Evolutionary conservation across 2,329 filamentous ascomycete genomes (phyloP).

Genomic region (Aspergillus sp.): DNA sequence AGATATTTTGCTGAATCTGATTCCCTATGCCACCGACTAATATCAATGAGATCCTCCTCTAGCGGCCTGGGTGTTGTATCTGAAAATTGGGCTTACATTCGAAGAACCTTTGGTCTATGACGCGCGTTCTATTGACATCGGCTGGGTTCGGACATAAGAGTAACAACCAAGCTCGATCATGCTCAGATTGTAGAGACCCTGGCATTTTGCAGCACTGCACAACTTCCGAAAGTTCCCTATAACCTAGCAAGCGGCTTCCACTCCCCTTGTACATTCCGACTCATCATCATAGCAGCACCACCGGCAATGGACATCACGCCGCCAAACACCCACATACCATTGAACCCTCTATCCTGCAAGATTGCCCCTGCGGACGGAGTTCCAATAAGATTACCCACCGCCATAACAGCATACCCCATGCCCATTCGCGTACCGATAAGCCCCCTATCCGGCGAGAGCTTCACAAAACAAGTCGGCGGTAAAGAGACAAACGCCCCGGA

Average conservation of each 20-base stretch:
- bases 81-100: no score
- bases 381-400: slow-evolving; percentile 1
- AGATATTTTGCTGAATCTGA: no score
- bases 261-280: background rate
- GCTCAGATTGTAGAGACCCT: no score
- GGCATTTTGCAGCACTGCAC: no score
- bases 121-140: no score
- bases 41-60: no score
- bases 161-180: no score
- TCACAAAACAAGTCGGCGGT: slow-evolving; percentile 2
- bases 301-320: slow-evolving; percentile 1
- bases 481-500: background rate
- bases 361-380: background rate
- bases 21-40: no score
- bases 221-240: no score
- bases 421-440: slow-evolving; percentile 4
- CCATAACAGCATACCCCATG: slow-evolving; percentile 3
- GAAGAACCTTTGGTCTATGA: no score
- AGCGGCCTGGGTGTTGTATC: no score
- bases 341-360: background rate
- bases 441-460: background rate
- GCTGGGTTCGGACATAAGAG: no score
- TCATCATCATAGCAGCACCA: slow-evolving; percentile 2
- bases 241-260: background rate
- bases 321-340: slow-evolving; percentile 3